phyloP scores from a whole-genome alignment of 257 asterid genomes.

The Forsythia suspensa region DNA sequence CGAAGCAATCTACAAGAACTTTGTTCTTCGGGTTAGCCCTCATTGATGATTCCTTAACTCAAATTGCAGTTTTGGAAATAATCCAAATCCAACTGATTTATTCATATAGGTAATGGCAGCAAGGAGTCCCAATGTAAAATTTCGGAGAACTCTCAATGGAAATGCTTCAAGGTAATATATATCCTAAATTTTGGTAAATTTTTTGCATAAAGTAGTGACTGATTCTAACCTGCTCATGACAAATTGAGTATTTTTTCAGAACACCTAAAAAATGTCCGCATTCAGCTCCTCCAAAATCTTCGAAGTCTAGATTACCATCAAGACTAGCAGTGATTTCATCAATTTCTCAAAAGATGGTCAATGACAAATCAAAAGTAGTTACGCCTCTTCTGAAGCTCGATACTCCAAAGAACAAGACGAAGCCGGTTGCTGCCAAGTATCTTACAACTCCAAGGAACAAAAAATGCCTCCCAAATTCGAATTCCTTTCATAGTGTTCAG shows the following conservation, averaged over 20 bases:
- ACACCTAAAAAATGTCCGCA: constrained; percentile 68
- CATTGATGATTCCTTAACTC: constrained; percentile 3
- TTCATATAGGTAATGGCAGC: constrained; percentile 90
- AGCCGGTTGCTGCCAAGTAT: constrained; percentile 83
- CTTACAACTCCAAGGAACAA: constrained; percentile 89
- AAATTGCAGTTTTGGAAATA: neutral
- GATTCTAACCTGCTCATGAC: constrained; percentile 9
- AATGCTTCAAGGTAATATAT: constrained; percentile 57
- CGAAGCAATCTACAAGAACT: constrained; percentile 74
- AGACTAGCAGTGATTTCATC: constrained; percentile 57
- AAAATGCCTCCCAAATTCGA: constrained; percentile 37
- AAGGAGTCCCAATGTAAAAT: constrained; percentile 82
- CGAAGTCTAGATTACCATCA: constrained; percentile 57
- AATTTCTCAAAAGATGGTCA: constrained; percentile 48
- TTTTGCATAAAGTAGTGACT: neutral
- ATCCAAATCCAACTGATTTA: constrained; percentile 9
- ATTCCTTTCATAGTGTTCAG: constrained; percentile 70
- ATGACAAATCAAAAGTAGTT: constrained; percentile 37
- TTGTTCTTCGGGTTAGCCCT: constrained; percentile 82
- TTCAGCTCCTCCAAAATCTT: constrained; percentile 85
- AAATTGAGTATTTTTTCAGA: constrained; percentile 36
- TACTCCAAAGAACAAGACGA: constrained; percentile 66
- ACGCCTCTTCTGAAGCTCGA: constrained; percentile 37
- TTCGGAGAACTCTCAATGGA: constrained; percentile 67
- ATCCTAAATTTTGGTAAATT: neutral